Evolutionary conservation across 2,329 filamentous ascomycete species (phyloP), one percentile per base, ranked within the genome.

Genomic region (Diaporthe destruens): DNA sequence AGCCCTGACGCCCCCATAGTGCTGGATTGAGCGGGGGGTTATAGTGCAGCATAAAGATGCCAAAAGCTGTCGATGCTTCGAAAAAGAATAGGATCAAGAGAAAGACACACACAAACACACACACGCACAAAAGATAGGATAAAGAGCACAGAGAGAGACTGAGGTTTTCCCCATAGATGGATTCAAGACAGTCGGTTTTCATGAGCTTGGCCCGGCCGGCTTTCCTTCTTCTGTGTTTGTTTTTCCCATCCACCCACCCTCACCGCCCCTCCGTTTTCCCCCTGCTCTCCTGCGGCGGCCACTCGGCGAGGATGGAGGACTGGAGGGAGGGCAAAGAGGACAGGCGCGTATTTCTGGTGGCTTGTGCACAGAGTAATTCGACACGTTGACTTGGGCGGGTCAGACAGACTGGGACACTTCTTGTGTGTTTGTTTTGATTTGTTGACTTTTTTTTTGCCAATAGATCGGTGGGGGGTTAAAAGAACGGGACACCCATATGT

Each of bases 131-230:
- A 49, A 69, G 66, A 51, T 55, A 67, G 66, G 54, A 44, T 59
- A 55, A 44, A 55, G 54, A 69, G n/a, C 54, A 49, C 34, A 42
- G 66, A 23, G 51, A 29, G 66, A 23, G 51, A 29, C 51, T 42
- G 51, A 59, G 66, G 51, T 44, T 57, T 32, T 59, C 54, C 54
- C 66, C 66, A 69, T 69, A 69, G 66, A 59, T 39, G 29, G 44
- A 53, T 32, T 39, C 47, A 66, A 53, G 61, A 66, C 47, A 53
- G 47, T 51, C 61, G 20, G 44, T 16, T 36, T 65, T 51, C 44
- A 49, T 18, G 29, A 51, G 61, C 44, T 53, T 29, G 61, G 32
- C 47, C 36, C 11, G 44, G 44, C 44, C 18, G 61, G 61, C 61
- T 65, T 23, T 14, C 18, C 18, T 6, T 39, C 34, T 44, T 29